Evolutionary conservation across 2,329 filamentous ascomycete genomes (phyloP), one percentile per base, ranked within the genome.

Genomic region (Lachnellula occidentalis): DNA sequence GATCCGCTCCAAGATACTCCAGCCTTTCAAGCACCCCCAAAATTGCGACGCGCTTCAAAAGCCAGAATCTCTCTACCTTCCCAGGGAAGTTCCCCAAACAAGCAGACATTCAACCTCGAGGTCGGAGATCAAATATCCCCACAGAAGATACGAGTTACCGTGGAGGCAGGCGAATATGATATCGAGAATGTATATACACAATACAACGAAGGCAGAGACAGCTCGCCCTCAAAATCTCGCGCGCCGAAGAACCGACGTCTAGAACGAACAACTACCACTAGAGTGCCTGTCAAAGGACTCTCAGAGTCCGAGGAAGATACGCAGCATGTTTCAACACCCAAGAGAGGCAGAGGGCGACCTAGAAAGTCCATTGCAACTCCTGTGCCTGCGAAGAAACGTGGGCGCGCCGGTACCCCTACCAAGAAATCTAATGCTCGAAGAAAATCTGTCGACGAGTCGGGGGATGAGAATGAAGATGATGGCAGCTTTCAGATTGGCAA

Each of bases 301-400:
- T 67, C 65, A 5, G 67, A 70, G 39, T 62, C 65, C 1, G 67
- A 67, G 27, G 57, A 60, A 43, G 61, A 66, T 42, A 50, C 51
- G 14, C 53, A 61, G 21, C 39, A 52, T 27, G 50, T 67, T 19
- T 66, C 67, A 27, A 73, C 73, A 0, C 72, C 74, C 1, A 71
- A 70, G 58, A 70, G 66, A 61, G 67, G 67, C 45, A 70, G 71
- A 63, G 73, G 73, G 19, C 68, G 74, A 43, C 72, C 73, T 34
- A 69, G 71, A 45, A 77, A 76, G 59, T 73, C 74, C 24, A 67
- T 68, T 48, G 61, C 64, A 39, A 69, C 69, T 59, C 67, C 69
- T 34, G 71, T 72, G 4, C 71, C 72, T 24, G 48, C 54, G 5
- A 67, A 66, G 43, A 65, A 62, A 52, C 21, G 51, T 17, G 56